These are phyloP conservation scores for Cladobotryum mycophilum DNA, from an alignment of 2,329 filamentous ascomycete species.

Conservation along the genomic window DNA sequence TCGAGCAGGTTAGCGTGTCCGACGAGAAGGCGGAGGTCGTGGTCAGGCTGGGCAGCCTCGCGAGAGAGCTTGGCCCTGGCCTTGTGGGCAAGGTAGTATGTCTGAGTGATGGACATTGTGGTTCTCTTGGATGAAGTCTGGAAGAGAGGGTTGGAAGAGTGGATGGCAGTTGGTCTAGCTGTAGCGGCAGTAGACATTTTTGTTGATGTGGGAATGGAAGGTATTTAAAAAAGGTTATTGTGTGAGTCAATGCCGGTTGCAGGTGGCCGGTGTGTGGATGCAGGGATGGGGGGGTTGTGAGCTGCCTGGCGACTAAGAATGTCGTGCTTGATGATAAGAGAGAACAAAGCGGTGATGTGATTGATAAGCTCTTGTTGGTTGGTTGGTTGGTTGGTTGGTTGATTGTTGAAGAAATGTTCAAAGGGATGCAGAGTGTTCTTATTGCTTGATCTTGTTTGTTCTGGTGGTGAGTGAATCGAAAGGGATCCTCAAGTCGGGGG, in stretches of 20 bases:
- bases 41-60: slow-evolving; percentile 84
- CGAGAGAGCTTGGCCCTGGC: slow-evolving; percentile 91
- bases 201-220: slow-evolving; percentile 1
- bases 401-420: not conserved
- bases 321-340: slow-evolving; percentile 3
- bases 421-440: not conserved
- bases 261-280: slow-evolving; percentile 12
- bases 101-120: slow-evolving; percentile 90
- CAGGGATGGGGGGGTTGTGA: slow-evolving; percentile 19
- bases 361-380: slow-evolving; percentile 23
- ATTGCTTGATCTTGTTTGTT: not conserved
- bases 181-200: slow-evolving; percentile 27
- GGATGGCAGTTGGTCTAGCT: slow-evolving; percentile 20
- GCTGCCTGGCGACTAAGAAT: not conserved
- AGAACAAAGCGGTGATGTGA: slow-evolving; percentile 21
- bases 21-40: slow-evolving; percentile 90
- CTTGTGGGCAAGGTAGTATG: slow-evolving; percentile 96
- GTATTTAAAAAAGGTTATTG: slow-evolving; percentile 2
- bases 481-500: slow-evolving; percentile 10
- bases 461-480: not conserved
- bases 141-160: slow-evolving; percentile 22
- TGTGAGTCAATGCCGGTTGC: slow-evolving; percentile 20
- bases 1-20: slow-evolving; percentile 98
- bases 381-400: slow-evolving; percentile 9
- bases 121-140: slow-evolving; percentile 56